These are phyloP conservation scores for Discostella pseudostelligera DNA, from an alignment of 108 stramenopile genomes.

Conservation along the genomic window DNA sequence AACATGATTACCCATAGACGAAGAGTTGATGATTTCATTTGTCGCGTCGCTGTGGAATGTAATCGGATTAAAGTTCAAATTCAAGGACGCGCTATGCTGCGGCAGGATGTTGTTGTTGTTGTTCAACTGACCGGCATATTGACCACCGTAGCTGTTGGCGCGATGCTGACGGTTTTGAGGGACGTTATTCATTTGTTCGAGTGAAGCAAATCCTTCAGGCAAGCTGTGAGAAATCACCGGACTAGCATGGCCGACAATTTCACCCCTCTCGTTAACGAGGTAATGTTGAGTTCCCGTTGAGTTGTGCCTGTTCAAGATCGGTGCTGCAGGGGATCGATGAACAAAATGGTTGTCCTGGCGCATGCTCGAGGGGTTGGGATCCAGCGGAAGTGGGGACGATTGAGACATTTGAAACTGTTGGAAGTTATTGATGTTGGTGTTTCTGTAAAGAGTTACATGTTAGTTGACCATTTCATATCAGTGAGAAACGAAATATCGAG, in stretches of 20 bases:
- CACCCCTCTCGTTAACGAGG: slow-evolving; percentile 44
- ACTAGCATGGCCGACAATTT: slow-evolving; percentile 41
- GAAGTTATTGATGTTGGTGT: slow-evolving; percentile 10
- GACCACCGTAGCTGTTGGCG: slow-evolving; percentile 18
- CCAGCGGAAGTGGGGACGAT: neutral
- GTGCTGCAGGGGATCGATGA: slow-evolving; percentile 19
- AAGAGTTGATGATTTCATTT: neutral
- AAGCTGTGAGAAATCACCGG: slow-evolving; percentile 19
- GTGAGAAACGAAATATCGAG: neutral
- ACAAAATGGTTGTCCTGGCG: slow-evolving; percentile 24
- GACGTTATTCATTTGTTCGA: slow-evolving; percentile 9
- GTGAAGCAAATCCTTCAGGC: slow-evolving; percentile 20
- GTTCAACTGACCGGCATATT: neutral
- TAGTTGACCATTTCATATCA: neutral
- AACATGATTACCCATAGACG: neutral
- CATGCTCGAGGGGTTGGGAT: slow-evolving; percentile 7
- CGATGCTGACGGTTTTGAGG: slow-evolving; percentile 15
- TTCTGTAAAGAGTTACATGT: slow-evolving; percentile 4
- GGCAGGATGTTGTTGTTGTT: slow-evolving; percentile 2
- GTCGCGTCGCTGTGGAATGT: slow-evolving; percentile 10
- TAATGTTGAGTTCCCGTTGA: slow-evolving; percentile 37
- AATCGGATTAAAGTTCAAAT: slow-evolving; percentile 5
- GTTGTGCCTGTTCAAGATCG: slow-evolving; percentile 24
- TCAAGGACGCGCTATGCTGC: slow-evolving; percentile 4
- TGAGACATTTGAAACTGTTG: slow-evolving; percentile 8